phyloP scores from a whole-genome alignment of 306 rosid genomes.

The Astragalus membranaceus region DNA sequence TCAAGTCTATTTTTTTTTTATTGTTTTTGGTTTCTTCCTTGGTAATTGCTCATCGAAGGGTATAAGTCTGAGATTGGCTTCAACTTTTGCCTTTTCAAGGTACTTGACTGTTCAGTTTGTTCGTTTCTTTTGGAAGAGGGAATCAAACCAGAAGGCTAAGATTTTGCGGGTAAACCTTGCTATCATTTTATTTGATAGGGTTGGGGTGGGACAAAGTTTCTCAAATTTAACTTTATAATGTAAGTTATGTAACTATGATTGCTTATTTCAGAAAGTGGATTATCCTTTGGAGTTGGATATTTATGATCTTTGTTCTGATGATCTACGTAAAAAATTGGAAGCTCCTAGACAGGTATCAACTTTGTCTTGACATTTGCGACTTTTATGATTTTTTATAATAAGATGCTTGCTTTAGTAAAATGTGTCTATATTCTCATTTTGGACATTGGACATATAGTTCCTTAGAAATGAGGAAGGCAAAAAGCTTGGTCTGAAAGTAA shows the following conservation, averaged over 20 bases:
- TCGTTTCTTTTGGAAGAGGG: slow-evolving; percentile 99
- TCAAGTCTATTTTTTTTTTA: not conserved
- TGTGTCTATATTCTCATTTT: slow-evolving; percentile 12
- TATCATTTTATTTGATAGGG: not conserved
- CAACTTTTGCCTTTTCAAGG: slow-evolving; percentile 37
- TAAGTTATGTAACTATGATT: slow-evolving; percentile 12
- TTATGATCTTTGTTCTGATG: slow-evolving; percentile 91
- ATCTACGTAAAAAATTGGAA: slow-evolving; percentile 72
- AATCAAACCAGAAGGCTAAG: slow-evolving; percentile 96
- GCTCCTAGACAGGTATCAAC: slow-evolving; percentile 71
- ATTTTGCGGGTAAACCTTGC: slow-evolving; percentile 74
- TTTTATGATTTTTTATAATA: not conserved
- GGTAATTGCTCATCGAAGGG: slow-evolving; percentile 2
- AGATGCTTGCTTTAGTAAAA: not conserved
- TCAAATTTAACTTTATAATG: not conserved
- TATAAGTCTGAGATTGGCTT: not conserved
- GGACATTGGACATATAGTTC: slow-evolving; percentile 30
- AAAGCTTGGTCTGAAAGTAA: slow-evolving; percentile 73
- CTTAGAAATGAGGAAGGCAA: slow-evolving; percentile 90
- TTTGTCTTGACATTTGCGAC: slow-evolving; percentile 15
- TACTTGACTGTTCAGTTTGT: slow-evolving; percentile 95
- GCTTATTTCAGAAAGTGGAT: slow-evolving; percentile 82
- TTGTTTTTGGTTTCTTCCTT: slow-evolving; percentile 1
- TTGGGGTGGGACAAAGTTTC: not conserved
- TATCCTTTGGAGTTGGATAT: slow-evolving; percentile 92